Evolutionary conservation across 225 moss, liverwort and hornwort genomes (phyloP).

Genomic region (Physcomitrium patens): DNA sequence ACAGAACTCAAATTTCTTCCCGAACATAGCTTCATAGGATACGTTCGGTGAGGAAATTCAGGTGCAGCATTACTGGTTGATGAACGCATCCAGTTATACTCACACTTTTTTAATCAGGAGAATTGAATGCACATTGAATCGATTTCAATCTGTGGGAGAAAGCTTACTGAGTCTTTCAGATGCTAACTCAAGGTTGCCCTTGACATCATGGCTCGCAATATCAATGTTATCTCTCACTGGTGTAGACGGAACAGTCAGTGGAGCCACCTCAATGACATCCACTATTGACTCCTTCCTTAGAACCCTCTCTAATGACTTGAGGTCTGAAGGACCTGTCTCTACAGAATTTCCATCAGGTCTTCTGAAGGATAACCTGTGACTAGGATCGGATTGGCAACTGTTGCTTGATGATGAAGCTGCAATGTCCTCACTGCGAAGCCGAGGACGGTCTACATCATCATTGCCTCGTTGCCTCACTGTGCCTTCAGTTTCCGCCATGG

Average conservation of each 20-base stretch:
- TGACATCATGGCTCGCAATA: not conserved
- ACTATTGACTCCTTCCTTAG: slow-evolving; percentile 37
- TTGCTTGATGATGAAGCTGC: slow-evolving; percentile 11
- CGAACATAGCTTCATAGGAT: too few relatives aligned
- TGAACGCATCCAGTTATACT: too few relatives aligned
- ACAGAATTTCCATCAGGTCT: slow-evolving; percentile 33
- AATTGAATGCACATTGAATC: too few relatives aligned
- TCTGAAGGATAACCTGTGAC: not conserved
- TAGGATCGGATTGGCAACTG: not conserved
- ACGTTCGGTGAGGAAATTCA: too few relatives aligned
- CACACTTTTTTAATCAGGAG: too few relatives aligned
- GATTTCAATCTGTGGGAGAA: slow-evolving; percentile 13
- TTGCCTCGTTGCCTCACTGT: not conserved
- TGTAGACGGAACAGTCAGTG: slow-evolving; percentile 38
- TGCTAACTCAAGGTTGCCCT: slow-evolving; percentile 37
- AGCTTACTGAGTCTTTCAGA: slow-evolving; percentile 44
- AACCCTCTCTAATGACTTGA: slow-evolving; percentile 25
- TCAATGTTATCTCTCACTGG: slow-evolving; percentile 11
- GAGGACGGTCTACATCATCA: not conserved
- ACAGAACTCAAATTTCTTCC: too few relatives aligned
- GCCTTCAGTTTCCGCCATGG: slow-evolving; percentile 29
- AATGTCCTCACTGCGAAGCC: not conserved
- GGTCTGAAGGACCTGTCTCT: slow-evolving; percentile 14
- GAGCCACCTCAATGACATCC: slow-evolving; percentile 24
- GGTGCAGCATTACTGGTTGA: too few relatives aligned